Percentiles rank a stretch among this genome's conserved stretches.
phyloP scores from a whole-genome alignment of 768 basidiomycete species.

The Auricularia sp. region DNA sequence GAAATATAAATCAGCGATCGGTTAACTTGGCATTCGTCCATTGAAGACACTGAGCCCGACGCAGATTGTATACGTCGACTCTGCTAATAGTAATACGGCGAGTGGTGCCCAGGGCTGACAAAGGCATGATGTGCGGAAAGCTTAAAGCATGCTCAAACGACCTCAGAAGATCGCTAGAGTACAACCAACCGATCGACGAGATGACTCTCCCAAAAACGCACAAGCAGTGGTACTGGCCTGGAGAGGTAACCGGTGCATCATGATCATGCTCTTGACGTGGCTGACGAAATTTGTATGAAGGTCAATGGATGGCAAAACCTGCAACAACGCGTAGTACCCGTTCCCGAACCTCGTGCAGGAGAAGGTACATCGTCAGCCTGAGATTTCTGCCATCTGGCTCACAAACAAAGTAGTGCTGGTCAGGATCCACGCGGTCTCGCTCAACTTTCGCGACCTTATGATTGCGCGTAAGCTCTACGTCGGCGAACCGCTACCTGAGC shows the following conservation, averaged over 20 bases:
- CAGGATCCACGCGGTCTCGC: neutral
- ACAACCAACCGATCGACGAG: no score
- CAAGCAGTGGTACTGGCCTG: conserved; percentile 1
- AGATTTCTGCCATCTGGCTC: no score
- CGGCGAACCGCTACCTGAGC: neutral
- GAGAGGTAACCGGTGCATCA: neutral
- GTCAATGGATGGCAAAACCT: neutral
- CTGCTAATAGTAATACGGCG: no score
- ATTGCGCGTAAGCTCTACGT: neutral
- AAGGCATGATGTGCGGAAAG: no score
- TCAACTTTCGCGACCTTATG: neutral
- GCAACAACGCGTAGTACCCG: neutral
- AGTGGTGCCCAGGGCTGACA: no score
- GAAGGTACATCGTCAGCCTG: neutral
- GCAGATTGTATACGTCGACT: no score
- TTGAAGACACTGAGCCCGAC: no score
- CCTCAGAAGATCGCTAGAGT: no score
- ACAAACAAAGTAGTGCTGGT: neutral
- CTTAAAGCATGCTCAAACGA: no score
- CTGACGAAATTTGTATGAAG: neutral
- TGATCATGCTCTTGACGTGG: no score
- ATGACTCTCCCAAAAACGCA: neutral
- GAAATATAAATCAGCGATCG: no score
- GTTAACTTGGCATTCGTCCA: no score
- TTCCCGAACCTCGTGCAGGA: neutral